Percentiles rank a stretch among this genome's conserved stretches.
These are phyloP conservation scores for Adenanthera pavonina DNA, from an alignment of 306 rosid species.

Conservation along the genomic window DNA sequence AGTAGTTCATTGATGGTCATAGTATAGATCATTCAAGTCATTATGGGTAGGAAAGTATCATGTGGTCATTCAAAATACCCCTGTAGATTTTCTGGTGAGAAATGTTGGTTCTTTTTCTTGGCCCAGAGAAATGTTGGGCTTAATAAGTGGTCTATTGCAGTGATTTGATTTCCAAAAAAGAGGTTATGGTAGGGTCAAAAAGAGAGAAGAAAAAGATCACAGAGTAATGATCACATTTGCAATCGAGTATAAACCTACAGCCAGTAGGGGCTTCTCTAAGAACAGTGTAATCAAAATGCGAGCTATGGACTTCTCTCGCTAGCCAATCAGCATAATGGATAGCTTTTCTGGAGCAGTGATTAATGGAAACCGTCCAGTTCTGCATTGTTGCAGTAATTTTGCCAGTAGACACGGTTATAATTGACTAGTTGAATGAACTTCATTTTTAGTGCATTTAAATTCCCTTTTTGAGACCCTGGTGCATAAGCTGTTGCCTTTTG, in stretches of 20 bases:
- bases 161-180: too few relatives aligned
- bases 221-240: too few relatives aligned
- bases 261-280: too few relatives aligned
- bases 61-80: not conserved
- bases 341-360: too few relatives aligned
- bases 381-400: not conserved
- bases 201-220: too few relatives aligned
- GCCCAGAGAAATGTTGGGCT: not conserved
- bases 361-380: too few relatives aligned
- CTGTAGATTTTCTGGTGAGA: not conserved
- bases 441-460: not conserved
- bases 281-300: too few relatives aligned
- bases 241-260: too few relatives aligned
- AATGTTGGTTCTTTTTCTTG: not conserved
- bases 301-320: too few relatives aligned
- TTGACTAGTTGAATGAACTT: not conserved
- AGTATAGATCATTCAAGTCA: not conserved
- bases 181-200: too few relatives aligned
- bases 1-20: not conserved
- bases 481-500: not conserved
- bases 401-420: not conserved
- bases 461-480: not conserved
- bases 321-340: too few relatives aligned
- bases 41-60: not conserved
- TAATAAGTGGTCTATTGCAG: not conserved